Evolutionary conservation across 73 alveolate species (phyloP), one percentile per base, ranked within the genome.

Genomic region (Paramecium primaurelia): DNA sequence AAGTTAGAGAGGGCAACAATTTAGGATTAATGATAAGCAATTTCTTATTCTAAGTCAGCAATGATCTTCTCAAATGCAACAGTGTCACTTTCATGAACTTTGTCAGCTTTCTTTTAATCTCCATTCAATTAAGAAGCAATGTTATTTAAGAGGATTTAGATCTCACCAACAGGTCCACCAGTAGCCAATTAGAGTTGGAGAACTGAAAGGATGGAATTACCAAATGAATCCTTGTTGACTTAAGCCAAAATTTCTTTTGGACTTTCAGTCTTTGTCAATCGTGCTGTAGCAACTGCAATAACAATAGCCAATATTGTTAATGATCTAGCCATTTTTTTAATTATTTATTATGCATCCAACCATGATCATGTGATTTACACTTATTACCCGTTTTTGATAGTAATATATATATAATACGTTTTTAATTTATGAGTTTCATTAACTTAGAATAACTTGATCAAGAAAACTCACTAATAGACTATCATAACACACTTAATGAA

Each of bases 101-200:
- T 75, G 60, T 75, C 88, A 75, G 88, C 88, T 10, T 75, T 75
- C 68, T 37, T 75, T 37, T 73, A 73, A 73, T 73, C 87, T 32
- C 47, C 47, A 44, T 73, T 73, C 10, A 73, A 34, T 73, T 73
- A 73, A 32, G 87, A 73, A 40, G 87, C 87, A 37, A 73, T 73
- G 37, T 73, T 73, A 18, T 73, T 73, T n/a, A 73, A 73, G 2
- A 73, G 34, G 26, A 73, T 73, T 37, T 73, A 36, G 87, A 73
- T 73, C 59, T 73, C 87, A 16, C 87, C 87, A 40, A 73, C 87
- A 14, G 87, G 87, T 30, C 87, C 87, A 32, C 87, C 87, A 9
- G 87, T 73, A 7, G 54, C 40, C 38, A 73, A 37, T 73, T 73
- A n/a, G 38, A 73, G 59, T 73, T 73, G 47, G 59, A 73, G 58